Evolutionary conservation across 2,329 filamentous ascomycete genomes (phyloP).

Genomic region (Orbilia oligospora): DNA sequence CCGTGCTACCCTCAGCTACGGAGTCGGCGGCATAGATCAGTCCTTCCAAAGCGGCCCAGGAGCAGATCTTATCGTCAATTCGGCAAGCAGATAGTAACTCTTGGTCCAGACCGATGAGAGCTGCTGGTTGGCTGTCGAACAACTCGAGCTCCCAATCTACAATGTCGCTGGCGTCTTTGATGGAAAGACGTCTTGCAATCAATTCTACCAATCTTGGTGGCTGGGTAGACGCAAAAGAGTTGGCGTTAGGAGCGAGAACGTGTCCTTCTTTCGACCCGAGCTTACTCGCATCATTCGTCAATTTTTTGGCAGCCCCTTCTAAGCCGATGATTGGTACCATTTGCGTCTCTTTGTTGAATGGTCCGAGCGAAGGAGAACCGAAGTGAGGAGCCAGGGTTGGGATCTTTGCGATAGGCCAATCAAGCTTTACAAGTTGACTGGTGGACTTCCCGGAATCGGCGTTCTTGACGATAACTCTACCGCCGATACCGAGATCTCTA

Average conservation of each 20-base stretch:
- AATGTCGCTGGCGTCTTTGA: conserved; percentile 79
- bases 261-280: conserved; percentile 40
- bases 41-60: conserved; percentile 88
- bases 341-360: conserved; percentile 89
- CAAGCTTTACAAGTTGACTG: conserved; percentile 87
- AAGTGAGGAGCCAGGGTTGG: conserved; percentile 96
- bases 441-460: conserved; percentile 80
- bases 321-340: conserved; percentile 94
- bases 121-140: conserved; percentile 88
- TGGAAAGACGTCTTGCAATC: conserved; percentile 82
- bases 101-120: conserved; percentile 85
- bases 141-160: conserved; percentile 98
- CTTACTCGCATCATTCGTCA: conserved; percentile 63
- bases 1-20: conserved; percentile 74
- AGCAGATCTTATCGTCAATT: conserved; percentile 98
- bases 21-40: conserved; percentile 77
- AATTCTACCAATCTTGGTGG: conserved; percentile 86
- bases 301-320: conserved; percentile 69
- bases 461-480: conserved; percentile 87
- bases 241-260: conserved; percentile 35
- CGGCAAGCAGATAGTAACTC: conserved; percentile 96
- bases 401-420: conserved; percentile 92
- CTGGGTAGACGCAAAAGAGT: conserved; percentile 81
- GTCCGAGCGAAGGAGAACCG: conserved; percentile 77
- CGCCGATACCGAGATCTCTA: conserved; percentile 90